Base-by-base conservation (phyloP, 345 rosid species). In the Syzygium jambos region DNA sequence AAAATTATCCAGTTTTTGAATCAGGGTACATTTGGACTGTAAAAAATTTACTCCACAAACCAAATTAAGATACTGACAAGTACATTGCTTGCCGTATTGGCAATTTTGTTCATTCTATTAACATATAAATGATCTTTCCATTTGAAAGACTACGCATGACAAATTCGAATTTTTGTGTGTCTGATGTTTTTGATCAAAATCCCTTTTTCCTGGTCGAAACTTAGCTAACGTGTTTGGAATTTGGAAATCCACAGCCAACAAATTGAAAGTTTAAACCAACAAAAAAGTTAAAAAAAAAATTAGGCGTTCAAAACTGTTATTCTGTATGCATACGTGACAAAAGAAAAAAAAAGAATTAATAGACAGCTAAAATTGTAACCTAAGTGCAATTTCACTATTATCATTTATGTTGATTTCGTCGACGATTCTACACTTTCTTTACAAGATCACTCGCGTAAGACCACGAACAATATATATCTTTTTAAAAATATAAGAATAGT, bases 91-190 rank as follows among this genome's bases (percentile, higher is more conserved):
- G 29, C 14, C 15, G 15, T 57, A 57, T 0, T 25, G 14, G 22
- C 65, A 57, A 57, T 57, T 25, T 59, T 59, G 68, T 27, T 27
- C 30, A 61, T 61, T 61, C 34, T n/a, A 1, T 23, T 1, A 61
- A 27, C 30, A 61, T 25, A 61, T 61, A 61, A 61, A 61, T 57
- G 1, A 23, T 25, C n/a, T 25, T 25, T 57, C 7, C 0, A 23
- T 23, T 57, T 57, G 16, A 61, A 61, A 61, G 2, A 61, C 0
- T 61, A n/a, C 16, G 0, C 16, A 61, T 61, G 68, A 61, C 12
- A 6, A 27, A 61, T 27, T 27, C n/a, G 30, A 61, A 27, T 11
- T 27, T 1, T 23, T 0, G 0, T 27, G 0, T 61, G 1, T n/a
- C 27, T 1, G 34, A 61, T 61, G 30, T 61, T 27, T 61, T 12